Percentiles rank a stretch among this genome's conserved stretches.
Conservation (phyloP, 495 filamentous ascomycete species). For the Aspergillus kassunensis region DNA sequence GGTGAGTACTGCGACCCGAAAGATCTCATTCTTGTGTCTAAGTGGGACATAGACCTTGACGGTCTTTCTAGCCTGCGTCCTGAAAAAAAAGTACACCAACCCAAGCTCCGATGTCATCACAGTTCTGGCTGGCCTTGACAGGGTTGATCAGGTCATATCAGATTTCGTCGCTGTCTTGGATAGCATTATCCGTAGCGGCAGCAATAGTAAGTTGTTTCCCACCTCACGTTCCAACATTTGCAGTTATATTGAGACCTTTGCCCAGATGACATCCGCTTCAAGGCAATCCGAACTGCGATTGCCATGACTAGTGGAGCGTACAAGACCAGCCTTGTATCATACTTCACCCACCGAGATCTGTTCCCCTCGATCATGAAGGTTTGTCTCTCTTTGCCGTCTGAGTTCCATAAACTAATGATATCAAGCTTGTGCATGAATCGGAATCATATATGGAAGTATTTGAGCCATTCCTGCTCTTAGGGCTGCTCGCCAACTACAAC, state of each 20-base stretch:
- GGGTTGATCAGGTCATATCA: slow-evolving; percentile 79
- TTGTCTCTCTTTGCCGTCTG: slow-evolving; percentile 14
- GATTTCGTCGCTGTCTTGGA: slow-evolving; percentile 86
- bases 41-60: slow-evolving; percentile 71
- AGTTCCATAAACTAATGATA: neutral
- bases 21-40: slow-evolving; percentile 27
- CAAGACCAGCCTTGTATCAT: slow-evolving; percentile 87
- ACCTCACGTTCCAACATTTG: neutral
- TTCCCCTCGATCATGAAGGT: slow-evolving; percentile 97
- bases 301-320: slow-evolving; percentile 89
- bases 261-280: slow-evolving; percentile 67
- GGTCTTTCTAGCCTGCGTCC: slow-evolving; percentile 73
- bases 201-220: slow-evolving; percentile 52
- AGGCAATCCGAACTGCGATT: slow-evolving; percentile 76
- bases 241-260: too few relatives aligned
- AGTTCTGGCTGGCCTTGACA: slow-evolving; percentile 79
- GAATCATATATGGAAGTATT: slow-evolving; percentile 58
- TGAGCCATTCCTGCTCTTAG: slow-evolving; percentile 77
- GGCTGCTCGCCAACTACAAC: slow-evolving; percentile 95
- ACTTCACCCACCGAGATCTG: slow-evolving; percentile 91
- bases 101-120: slow-evolving; percentile 93
- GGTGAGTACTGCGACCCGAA: slow-evolving; percentile 49
- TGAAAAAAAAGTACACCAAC: slow-evolving; percentile 91
- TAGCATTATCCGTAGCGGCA: slow-evolving; percentile 71
- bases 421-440: slow-evolving; percentile 79